These are phyloP conservation scores for Penicillium corylophilum DNA, from an alignment of 2,329 filamentous ascomycete genomes.

Conservation along the genomic window DNA sequence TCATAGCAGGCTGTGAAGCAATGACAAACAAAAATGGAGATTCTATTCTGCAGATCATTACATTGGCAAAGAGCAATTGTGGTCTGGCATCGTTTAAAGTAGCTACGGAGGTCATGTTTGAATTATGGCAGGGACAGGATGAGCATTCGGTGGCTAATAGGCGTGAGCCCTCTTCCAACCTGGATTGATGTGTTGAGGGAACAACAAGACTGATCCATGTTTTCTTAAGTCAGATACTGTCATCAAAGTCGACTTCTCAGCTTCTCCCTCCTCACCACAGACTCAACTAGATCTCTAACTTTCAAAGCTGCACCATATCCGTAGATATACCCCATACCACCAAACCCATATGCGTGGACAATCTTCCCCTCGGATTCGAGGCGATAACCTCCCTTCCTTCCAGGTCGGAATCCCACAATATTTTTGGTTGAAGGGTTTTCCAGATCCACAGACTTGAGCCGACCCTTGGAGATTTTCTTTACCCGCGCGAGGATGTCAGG, in stretches of 20 bases:
- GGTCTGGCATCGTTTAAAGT: conserved; percentile 7
- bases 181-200: conserved; percentile 5
- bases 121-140: conserved; percentile 16
- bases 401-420: conserved; percentile 22
- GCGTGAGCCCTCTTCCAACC: neutral
- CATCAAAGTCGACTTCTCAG: neutral
- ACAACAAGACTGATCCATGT: neutral
- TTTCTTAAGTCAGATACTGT: neutral
- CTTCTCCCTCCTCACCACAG: neutral
- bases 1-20: conserved; percentile 36
- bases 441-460: conserved; percentile 4
- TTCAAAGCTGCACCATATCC: conserved; percentile 11
- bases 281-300: neutral
- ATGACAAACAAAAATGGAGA: conserved; percentile 7
- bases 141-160: neutral
- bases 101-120: conserved; percentile 12
- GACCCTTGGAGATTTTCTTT: conserved; percentile 1
- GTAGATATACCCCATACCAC: conserved; percentile 14
- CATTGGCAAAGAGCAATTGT: conserved; percentile 4
- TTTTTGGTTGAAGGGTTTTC: conserved; percentile 7
- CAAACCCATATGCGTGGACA: conserved; percentile 23
- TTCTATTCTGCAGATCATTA: conserved; percentile 9
- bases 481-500: conserved; percentile 15
- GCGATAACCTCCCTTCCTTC: conserved; percentile 18
- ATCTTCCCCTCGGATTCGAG: conserved; percentile 14